Percentiles rank a stretch among this genome's conserved stretches.
Conservation (phyloP, 2,329 filamentous ascomycete species). For the Alternaria sp. region DNA sequence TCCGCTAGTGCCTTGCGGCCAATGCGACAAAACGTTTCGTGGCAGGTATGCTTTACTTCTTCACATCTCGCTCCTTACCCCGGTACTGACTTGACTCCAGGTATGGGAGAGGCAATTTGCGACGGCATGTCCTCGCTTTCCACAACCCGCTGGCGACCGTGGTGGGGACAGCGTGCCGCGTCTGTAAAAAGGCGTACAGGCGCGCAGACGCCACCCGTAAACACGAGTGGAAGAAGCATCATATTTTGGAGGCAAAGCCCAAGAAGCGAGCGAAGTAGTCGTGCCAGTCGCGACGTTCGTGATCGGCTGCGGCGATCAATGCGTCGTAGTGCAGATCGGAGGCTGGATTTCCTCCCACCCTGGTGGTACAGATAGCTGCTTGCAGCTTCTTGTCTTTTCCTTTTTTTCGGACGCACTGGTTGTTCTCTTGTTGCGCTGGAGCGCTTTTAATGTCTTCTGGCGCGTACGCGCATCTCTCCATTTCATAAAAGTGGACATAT, state of each 20-base stretch:
- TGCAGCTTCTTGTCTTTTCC: slow-evolving; percentile 6
- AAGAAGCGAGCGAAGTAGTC: slow-evolving; percentile 16
- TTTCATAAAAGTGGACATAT: not conserved
- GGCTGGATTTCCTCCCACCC: slow-evolving; percentile 3
- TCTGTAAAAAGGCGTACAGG: slow-evolving; percentile 13
- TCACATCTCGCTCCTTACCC: not conserved
- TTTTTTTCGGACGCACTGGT: not conserved
- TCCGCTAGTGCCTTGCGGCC: not conserved
- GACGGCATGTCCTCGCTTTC: slow-evolving; percentile 15
- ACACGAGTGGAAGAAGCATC: slow-evolving; percentile 29
- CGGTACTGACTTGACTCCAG: slow-evolving; percentile 12
- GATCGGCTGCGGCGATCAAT: not conserved
- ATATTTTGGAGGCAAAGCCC: slow-evolving; percentile 11
- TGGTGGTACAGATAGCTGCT: slow-evolving; percentile 3
- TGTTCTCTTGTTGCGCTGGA: not conserved
- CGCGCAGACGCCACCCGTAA: slow-evolving; percentile 26
- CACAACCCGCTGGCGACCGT: not conserved
- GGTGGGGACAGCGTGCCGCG: slow-evolving; percentile 12
- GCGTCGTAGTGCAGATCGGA: slow-evolving; percentile 20
- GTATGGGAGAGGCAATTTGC: slow-evolving; percentile 24
- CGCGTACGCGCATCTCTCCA: not conserved
- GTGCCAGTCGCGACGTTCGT: not conserved
- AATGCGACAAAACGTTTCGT: slow-evolving; percentile 12
- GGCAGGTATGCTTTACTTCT: slow-evolving; percentile 16
- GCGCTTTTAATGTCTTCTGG: not conserved